Evolutionary conservation across 768 basidiomycete species (phyloP).

Genomic region (Gymnopilus junonius): DNA sequence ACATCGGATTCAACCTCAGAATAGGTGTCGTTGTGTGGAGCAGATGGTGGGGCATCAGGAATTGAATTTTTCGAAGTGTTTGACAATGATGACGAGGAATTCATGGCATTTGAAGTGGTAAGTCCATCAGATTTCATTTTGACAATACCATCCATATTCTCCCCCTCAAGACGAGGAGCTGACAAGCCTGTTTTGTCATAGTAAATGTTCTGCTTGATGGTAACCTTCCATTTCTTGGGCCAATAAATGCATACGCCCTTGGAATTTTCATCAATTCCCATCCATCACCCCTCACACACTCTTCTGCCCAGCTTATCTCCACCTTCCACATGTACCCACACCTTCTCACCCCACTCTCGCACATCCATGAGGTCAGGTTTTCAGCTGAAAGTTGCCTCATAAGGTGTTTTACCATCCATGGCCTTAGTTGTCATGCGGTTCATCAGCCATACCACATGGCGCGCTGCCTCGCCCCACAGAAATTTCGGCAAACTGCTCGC

Average conservation of each 20-base stretch:
- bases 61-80: background rate
- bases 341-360: slow-evolving; percentile 40
- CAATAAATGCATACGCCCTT: slow-evolving; percentile 36
- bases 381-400: slow-evolving; percentile 27
- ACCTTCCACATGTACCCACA: slow-evolving; percentile 24
- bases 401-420: slow-evolving; percentile 29
- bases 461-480: slow-evolving; percentile 43
- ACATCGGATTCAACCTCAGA: background rate
- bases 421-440: slow-evolving; percentile 30
- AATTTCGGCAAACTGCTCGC: slow-evolving; percentile 34
- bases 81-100: background rate
- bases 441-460: slow-evolving; percentile 39
- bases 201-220: slow-evolving; percentile 32
- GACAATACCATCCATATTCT: slow-evolving; percentile 18
- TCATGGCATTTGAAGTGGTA: background rate
- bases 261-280: slow-evolving; percentile 36
- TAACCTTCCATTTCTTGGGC: slow-evolving; percentile 29
- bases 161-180: slow-evolving; percentile 29
- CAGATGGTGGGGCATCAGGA: background rate
- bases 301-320: slow-evolving; percentile 23
- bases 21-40: background rate
- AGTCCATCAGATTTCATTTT: slow-evolving; percentile 5
- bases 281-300: slow-evolving; percentile 32
- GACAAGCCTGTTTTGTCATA: slow-evolving; percentile 18
- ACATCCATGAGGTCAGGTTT: slow-evolving; percentile 35